These are phyloP conservation scores for Dichotomopilus funicola DNA, from an alignment of 2,329 filamentous ascomycete genomes.

Conservation along the genomic window DNA sequence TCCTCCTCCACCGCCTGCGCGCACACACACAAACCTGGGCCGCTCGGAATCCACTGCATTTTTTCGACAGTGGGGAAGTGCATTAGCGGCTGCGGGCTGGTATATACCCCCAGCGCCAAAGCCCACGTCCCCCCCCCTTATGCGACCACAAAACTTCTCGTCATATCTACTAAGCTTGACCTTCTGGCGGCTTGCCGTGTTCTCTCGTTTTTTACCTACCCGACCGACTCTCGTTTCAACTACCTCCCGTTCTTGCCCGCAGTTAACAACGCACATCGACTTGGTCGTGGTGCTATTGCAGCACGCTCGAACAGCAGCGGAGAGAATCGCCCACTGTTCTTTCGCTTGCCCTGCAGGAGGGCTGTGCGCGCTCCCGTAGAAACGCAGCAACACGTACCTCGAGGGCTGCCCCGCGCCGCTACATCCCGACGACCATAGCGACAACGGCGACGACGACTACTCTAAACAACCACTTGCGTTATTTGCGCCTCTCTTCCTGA, in stretches of 20 bases:
- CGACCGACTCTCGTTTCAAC: conserved; percentile 5
- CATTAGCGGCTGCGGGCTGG: conserved; percentile 17
- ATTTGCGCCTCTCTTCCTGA: not conserved
- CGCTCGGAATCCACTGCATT: not conserved
- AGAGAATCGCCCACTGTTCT: not conserved
- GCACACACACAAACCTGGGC: conserved; percentile 3
- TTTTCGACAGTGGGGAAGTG: conserved; percentile 13
- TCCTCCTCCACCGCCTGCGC: conserved; percentile 2
- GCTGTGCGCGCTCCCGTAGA: not conserved
- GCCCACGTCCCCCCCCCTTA: not conserved
- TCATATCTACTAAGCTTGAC: not conserved
- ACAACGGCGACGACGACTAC: not conserved
- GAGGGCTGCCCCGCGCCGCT: too few relatives aligned
- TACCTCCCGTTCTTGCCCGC: not conserved
- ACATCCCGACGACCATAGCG: not conserved
- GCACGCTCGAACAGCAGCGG: not conserved
- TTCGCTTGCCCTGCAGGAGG: conserved; percentile 5
- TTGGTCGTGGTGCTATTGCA: not conserved
- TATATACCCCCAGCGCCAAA: conserved; percentile 16
- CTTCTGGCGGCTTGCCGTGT: conserved; percentile 10
- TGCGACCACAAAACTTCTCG: not conserved
- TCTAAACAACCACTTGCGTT: not conserved
- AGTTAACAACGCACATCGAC: too few relatives aligned
- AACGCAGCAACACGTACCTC: not conserved
- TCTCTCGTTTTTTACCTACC: conserved; percentile 15